These are phyloP conservation scores for Talaromyces sp. DNA, from an alignment of 2,329 filamentous ascomycete species.

Conservation along the genomic window DNA sequence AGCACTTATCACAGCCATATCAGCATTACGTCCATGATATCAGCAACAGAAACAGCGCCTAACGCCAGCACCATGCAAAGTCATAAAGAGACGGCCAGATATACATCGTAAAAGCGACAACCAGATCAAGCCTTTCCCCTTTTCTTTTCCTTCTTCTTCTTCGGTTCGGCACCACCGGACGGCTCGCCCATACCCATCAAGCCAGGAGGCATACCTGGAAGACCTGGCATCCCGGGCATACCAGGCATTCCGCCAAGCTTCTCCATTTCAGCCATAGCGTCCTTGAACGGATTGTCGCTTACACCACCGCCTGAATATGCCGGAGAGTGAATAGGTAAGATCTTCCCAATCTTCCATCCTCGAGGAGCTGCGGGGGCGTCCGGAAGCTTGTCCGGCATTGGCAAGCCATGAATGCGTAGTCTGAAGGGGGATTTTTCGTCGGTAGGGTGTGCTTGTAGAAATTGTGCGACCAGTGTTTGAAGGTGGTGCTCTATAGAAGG, in stretches of 20 bases:
- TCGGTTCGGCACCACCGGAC: slow-evolving; percentile 29
- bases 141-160: slow-evolving; percentile 52
- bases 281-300: slow-evolving; percentile 89
- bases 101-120: slow-evolving; percentile 17
- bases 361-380: slow-evolving; percentile 73
- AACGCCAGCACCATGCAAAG: slow-evolving; percentile 43
- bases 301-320: slow-evolving; percentile 91
- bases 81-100: slow-evolving; percentile 26
- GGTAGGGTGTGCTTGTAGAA: slow-evolving; percentile 76
- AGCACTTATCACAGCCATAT: not conserved
- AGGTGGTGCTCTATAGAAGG: slow-evolving; percentile 70
- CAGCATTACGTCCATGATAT: not conserved
- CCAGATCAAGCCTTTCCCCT: slow-evolving; percentile 43
- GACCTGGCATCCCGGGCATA: slow-evolving; percentile 37
- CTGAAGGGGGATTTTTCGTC: slow-evolving; percentile 68
- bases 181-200: slow-evolving; percentile 49
- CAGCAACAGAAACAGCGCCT: slow-evolving; percentile 21
- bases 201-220: slow-evolving; percentile 15
- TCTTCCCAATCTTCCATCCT: slow-evolving; percentile 84
- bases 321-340: slow-evolving; percentile 82
- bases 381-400: slow-evolving; percentile 65
- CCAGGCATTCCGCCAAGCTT: slow-evolving; percentile 43
- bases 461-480: slow-evolving; percentile 73
- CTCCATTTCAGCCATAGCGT: slow-evolving; percentile 94
- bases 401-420: slow-evolving; percentile 71